Evolutionary conservation across 495 filamentous ascomycete species (phyloP).

Genomic region (Hypoxylon subgilvum): DNA sequence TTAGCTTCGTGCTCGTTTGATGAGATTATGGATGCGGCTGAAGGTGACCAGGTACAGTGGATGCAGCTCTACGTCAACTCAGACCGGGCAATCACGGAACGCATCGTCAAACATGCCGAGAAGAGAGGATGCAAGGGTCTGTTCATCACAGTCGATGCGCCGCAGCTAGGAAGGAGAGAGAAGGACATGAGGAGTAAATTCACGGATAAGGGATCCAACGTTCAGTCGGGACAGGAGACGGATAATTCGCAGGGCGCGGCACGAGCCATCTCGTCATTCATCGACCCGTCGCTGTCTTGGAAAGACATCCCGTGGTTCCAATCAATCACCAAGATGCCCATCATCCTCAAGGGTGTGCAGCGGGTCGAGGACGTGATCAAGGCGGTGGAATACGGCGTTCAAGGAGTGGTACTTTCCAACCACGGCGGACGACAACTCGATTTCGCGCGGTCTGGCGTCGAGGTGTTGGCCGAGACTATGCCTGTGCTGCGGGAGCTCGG

Average conservation of each 20-base stretch:
- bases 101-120: slow-evolving; percentile 91
- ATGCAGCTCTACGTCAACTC: slow-evolving; percentile 99
- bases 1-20: slow-evolving; percentile 98
- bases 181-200: slow-evolving; percentile 97
- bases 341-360: slow-evolving; percentile 95
- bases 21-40: slow-evolving; percentile 87
- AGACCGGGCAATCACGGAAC: slow-evolving; percentile 85
- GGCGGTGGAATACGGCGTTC: slow-evolving; percentile 81
- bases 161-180: slow-evolving; percentile 91
- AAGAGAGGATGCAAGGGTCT: slow-evolving; percentile 90
- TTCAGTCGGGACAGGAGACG: slow-evolving; percentile 74
- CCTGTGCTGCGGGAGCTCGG: slow-evolving; percentile 84
- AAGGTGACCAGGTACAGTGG: slow-evolving; percentile 89
- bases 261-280: slow-evolving; percentile 88
- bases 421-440: slow-evolving; percentile 98
- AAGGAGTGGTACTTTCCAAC: slow-evolving; percentile 95
- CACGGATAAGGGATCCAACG: slow-evolving; percentile 79
- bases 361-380: slow-evolving; percentile 90
- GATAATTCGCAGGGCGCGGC: slow-evolving; percentile 92
- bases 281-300: slow-evolving; percentile 90
- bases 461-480: slow-evolving; percentile 96
- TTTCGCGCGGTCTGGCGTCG: slow-evolving; percentile 86
- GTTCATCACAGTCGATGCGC: slow-evolving; percentile 98
- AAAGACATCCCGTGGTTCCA: slow-evolving; percentile 95
- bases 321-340: slow-evolving; percentile 92